phyloP scores from a whole-genome alignment of 352 stramenopile genomes.

The Thalassiosira oceanica region DNA sequence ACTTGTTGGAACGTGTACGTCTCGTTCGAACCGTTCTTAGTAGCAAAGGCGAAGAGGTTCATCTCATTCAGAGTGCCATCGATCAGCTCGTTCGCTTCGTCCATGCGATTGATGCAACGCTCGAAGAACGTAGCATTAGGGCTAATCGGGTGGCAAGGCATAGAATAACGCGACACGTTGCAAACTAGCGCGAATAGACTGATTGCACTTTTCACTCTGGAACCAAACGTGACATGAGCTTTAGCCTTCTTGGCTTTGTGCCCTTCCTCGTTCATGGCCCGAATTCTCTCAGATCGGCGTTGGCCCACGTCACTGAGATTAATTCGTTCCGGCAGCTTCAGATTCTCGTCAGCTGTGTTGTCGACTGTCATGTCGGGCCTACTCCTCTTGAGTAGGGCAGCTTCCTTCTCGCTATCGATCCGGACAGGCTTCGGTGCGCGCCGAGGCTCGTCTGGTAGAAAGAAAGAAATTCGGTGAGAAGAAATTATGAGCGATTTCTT shows the following conservation, averaged over 20 bases:
- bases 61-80: conserved; percentile 1
- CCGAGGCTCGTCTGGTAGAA: too few species aligned
- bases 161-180: background rate
- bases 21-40: conserved; percentile 9
- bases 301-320: background rate
- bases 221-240: background rate
- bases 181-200: background rate
- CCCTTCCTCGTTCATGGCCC: background rate
- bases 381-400: background rate
- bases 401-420: too few species aligned
- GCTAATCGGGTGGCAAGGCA: background rate
- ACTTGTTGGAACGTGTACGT: conserved; percentile 16
- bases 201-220: background rate
- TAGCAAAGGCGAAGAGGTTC: background rate
- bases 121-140: background rate
- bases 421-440: too few species aligned
- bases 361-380: background rate
- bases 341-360: background rate
- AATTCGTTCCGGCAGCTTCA: background rate
- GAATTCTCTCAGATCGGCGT: background rate
- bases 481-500: too few species aligned
- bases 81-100: background rate
- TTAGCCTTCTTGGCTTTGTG: background rate
- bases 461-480: too few species aligned
- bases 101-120: background rate